Evolutionary conservation across 73 alveolate species (phyloP).

Genomic region (Breviolum minutum): DNA sequence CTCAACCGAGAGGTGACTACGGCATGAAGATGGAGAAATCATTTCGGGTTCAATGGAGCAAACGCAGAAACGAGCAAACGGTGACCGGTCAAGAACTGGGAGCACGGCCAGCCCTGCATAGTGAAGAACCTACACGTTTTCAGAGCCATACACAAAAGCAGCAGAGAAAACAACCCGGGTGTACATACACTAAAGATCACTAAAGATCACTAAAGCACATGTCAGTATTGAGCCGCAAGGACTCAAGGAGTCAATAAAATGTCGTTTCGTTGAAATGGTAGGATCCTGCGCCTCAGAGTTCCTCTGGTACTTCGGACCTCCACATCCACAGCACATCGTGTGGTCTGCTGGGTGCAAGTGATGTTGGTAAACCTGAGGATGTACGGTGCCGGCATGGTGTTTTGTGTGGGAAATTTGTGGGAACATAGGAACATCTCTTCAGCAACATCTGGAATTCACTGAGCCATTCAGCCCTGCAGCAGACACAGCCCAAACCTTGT

Average conservation of each 20-base stretch:
- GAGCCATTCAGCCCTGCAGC: neutral
- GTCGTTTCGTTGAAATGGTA: too few species aligned
- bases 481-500: neutral
- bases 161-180: neutral
- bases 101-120: slow-evolving; percentile 46
- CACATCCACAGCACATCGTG: slow-evolving; percentile 87
- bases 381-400: neutral
- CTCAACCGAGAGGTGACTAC: neutral
- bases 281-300: slow-evolving; percentile 4
- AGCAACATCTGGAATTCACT: neutral
- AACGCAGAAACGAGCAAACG: too few species aligned
- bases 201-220: neutral
- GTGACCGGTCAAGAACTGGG: neutral
- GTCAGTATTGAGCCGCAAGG: neutral
- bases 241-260: neutral
- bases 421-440: neutral
- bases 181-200: neutral
- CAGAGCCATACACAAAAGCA: neutral
- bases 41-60: too few species aligned
- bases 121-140: slow-evolving; percentile 54
- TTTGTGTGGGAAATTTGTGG: neutral
- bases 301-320: neutral
- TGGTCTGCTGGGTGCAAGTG: slow-evolving; percentile 76
- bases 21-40: neutral
- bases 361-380: slow-evolving; percentile 57